phyloP scores from a whole-genome alignment of 2,329 filamentous ascomycete genomes.

The Talaromyces atroroseus region DNA sequence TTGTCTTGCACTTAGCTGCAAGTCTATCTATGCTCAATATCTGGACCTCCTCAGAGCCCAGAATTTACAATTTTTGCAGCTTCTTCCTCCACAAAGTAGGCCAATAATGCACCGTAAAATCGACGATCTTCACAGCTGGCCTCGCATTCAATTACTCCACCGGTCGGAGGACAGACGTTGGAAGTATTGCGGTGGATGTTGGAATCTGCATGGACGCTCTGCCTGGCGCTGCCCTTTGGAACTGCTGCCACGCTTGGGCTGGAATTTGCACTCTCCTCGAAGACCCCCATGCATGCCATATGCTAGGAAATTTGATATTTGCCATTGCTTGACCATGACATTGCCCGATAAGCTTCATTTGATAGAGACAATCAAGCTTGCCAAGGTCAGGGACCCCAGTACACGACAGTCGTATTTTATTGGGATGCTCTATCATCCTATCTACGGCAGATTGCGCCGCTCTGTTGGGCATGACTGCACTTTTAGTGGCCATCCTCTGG shows the following conservation, averaged over 20 bases:
- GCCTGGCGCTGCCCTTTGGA: neutral
- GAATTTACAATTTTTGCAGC: neutral
- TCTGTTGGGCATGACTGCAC: neutral
- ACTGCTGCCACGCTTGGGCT: too few species aligned
- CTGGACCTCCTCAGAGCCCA: neutral
- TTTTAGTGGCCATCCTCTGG: neutral
- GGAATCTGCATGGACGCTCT: neutral
- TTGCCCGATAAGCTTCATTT: neutral
- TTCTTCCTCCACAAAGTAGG: neutral
- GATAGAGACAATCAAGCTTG: neutral
- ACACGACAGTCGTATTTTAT: neutral
- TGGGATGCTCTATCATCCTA: neutral
- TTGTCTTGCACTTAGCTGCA: neutral
- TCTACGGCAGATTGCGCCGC: neutral
- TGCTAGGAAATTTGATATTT: neutral
- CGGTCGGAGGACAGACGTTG: neutral
- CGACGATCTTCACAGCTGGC: neutral
- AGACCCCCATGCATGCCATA: neutral
- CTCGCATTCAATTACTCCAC: neutral
- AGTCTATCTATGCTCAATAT: neutral
- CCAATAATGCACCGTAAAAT: neutral
- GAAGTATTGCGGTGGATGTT: neutral
- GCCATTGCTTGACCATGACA: neutral
- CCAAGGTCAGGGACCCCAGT: neutral
- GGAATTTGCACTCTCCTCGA: neutral